Percentiles rank a stretch among this genome's conserved stretches.
Evolutionary conservation across 2,329 filamentous ascomycete genomes (phyloP).

Genomic region (Epichloe gansuensis): DNA sequence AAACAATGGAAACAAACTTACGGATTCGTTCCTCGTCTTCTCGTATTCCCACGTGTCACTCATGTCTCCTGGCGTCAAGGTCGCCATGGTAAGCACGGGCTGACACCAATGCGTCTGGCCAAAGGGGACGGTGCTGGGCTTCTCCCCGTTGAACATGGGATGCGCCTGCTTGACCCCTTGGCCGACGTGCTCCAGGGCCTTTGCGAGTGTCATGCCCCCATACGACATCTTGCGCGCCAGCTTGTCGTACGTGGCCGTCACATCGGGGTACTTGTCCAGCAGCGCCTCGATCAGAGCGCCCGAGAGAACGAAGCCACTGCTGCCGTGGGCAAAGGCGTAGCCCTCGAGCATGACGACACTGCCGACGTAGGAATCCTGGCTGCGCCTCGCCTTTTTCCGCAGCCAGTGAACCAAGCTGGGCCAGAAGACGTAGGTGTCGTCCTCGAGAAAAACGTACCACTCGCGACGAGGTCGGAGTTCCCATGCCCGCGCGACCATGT

Average conservation of each 20-base stretch:
- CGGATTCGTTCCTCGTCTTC: conserved; percentile 30
- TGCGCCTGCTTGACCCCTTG: conserved; percentile 30
- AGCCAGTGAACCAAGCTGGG: conserved; percentile 39
- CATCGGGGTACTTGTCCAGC: conserved; percentile 27
- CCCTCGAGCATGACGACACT: conserved; percentile 33
- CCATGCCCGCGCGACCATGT: conserved; percentile 44
- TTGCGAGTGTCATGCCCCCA: conserved; percentile 38
- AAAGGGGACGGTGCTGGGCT: conserved; percentile 36
- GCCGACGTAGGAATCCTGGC: conserved; percentile 35
- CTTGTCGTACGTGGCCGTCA: conserved; percentile 34
- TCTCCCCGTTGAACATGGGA: conserved; percentile 45
- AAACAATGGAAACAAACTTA: conserved; percentile 19
- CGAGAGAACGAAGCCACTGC: conserved; percentile 44
- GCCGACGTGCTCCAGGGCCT: conserved; percentile 31
- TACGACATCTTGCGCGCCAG: conserved; percentile 33
- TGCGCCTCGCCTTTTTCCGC: conserved; percentile 27
- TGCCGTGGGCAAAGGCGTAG: conserved; percentile 41
- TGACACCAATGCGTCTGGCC: conserved; percentile 40
- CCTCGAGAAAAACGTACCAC: conserved; percentile 49
- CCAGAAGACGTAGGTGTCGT: conserved; percentile 46
- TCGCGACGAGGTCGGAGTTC: conserved; percentile 36
- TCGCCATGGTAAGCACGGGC: conserved; percentile 44
- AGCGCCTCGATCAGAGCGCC: conserved; percentile 37
- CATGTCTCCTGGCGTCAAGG: conserved; percentile 39
- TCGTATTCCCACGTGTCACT: conserved; percentile 41